Evolutionary conservation across 106 monocot species (phyloP).

Genomic region (Apostasia shenzhenica): DNA sequence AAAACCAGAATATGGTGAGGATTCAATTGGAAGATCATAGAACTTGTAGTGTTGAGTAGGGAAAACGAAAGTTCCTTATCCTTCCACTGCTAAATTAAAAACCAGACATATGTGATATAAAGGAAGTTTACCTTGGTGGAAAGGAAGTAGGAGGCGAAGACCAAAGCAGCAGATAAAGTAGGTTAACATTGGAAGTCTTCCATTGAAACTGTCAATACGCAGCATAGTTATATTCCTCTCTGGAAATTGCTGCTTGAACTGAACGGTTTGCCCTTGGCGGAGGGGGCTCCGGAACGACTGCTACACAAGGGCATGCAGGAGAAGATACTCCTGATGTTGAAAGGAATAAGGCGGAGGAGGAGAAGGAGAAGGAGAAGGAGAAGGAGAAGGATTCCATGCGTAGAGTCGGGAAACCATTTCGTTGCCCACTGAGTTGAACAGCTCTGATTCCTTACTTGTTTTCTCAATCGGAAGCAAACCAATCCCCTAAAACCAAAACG

Average conservation of each 20-base stretch:
- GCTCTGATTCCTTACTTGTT: slow-evolving; percentile 4
- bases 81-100: too few relatives aligned
- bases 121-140: slow-evolving; percentile 8
- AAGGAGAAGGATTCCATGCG: slow-evolving; percentile 5
- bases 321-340: not conserved
- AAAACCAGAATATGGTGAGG: too few relatives aligned
- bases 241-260: not conserved
- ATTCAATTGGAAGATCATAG: too few relatives aligned
- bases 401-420: not conserved
- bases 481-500: not conserved
- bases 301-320: not conserved
- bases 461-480: not conserved
- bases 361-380: not conserved
- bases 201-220: not conserved
- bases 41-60: too few relatives aligned
- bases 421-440: not conserved
- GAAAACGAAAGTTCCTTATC: too few relatives aligned
- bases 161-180: not conserved
- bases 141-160: not conserved
- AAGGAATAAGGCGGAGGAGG: not conserved
- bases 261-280: not conserved
- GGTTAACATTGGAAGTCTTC: not conserved
- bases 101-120: too few relatives aligned
- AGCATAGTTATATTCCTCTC: not conserved
- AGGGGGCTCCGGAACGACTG: not conserved